These are phyloP conservation scores for Raffaelea albimanens DNA, from an alignment of 2,329 filamentous ascomycete genomes.

Conservation along the genomic window DNA sequence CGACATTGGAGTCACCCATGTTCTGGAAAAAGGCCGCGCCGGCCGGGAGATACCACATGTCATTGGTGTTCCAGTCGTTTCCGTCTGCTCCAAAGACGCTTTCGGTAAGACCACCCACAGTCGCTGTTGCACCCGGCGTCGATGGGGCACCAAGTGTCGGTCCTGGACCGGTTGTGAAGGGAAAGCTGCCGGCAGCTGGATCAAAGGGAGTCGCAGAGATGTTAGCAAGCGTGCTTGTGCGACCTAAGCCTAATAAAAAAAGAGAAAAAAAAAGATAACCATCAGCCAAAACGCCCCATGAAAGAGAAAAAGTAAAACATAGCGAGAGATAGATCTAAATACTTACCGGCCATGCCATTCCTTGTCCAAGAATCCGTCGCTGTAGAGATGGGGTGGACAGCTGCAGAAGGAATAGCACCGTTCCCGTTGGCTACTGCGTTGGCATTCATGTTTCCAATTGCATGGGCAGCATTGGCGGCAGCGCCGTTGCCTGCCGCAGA, in stretches of 20 bases:
- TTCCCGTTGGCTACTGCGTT: too few relatives aligned
- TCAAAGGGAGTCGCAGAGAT: conserved; percentile 58
- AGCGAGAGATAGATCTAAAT: background rate
- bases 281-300: background rate
- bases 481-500: background rate
- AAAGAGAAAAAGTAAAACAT: background rate
- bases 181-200: conserved; percentile 43
- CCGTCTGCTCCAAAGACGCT: conserved; percentile 35
- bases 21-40: conserved; percentile 58
- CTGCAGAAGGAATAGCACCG: too few relatives aligned
- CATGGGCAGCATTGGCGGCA: conserved; percentile 5
- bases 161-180: conserved; percentile 40
- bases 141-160: too few relatives aligned
- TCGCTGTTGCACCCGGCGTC: conserved; percentile 28
- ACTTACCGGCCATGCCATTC: too few relatives aligned
- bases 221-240: conserved; percentile 35
- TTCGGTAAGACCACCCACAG: conserved; percentile 10
- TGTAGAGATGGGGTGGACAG: too few relatives aligned
- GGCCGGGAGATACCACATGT: conserved; percentile 59
- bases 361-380: too few relatives aligned
- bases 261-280: background rate
- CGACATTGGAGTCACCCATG: conserved; percentile 49
- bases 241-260: conserved; percentile 17
- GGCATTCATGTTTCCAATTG: too few relatives aligned
- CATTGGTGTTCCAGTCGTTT: conserved; percentile 45